Evolutionary conservation across 805 yeast species (phyloP).

Genomic region (Danielia oregonensis): DNA sequence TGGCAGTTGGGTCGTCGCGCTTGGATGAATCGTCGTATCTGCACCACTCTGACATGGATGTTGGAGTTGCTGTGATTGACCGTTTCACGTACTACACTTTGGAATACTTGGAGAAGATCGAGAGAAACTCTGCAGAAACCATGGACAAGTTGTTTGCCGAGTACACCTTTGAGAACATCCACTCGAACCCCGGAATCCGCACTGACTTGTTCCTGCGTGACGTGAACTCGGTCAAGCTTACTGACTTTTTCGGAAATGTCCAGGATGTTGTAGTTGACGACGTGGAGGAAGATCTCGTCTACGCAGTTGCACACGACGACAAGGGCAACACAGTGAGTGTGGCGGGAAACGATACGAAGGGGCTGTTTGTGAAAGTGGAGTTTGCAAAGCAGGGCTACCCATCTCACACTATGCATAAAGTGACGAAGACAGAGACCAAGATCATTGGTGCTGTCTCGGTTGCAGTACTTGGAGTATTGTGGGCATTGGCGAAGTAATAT

Average conservation of each 20-base stretch:
- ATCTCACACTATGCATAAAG: conserved; percentile 12
- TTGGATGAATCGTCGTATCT: conserved; percentile 89
- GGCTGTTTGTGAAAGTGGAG: conserved; percentile 1
- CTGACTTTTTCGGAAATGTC: conserved; percentile 93
- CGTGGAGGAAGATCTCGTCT: conserved; percentile 46
- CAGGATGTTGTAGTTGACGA: conserved; percentile 69
- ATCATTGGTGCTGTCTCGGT: conserved; percentile 13
- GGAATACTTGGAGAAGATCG: conserved; percentile 80
- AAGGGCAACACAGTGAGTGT: neutral
- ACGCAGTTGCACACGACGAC: conserved; percentile 10
- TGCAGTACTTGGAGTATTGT: conserved; percentile 13
- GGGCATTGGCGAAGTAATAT: conserved; percentile 15
- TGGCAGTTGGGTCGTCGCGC: conserved; percentile 89
- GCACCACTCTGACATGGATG: conserved; percentile 91
- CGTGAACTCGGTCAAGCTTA: conserved; percentile 64
- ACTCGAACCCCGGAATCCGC: conserved; percentile 90
- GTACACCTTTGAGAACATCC: conserved; percentile 80
- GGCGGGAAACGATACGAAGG: neutral
- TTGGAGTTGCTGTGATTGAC: conserved; percentile 97
- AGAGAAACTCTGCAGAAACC: conserved; percentile 69
- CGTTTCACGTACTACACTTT: conserved; percentile 90
- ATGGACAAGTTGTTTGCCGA: conserved; percentile 81
- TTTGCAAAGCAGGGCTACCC: conserved; percentile 6
- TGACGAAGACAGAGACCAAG: conserved; percentile 11
- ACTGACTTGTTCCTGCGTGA: conserved; percentile 72